Evolutionary conservation across 2,329 filamentous ascomycete species (phyloP).

Genomic region (Xylariaceae sp.): DNA sequence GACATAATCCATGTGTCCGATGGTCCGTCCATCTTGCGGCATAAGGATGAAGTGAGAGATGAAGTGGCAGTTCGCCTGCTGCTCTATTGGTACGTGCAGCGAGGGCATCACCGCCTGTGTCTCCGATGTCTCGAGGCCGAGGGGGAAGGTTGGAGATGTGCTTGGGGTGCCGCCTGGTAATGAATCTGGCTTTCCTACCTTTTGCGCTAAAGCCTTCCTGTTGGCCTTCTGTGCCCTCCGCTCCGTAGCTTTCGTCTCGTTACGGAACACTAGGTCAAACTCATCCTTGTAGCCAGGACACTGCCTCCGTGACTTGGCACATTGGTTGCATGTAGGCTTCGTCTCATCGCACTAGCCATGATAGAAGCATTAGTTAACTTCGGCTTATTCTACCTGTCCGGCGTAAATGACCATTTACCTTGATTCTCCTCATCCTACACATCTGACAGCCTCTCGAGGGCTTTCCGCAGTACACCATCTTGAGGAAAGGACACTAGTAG

Average conservation of each 20-base stretch:
- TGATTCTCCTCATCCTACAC: slow-evolving; percentile 75
- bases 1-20: slow-evolving; percentile 65
- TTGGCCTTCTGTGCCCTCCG: slow-evolving; percentile 63
- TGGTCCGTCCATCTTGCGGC: slow-evolving; percentile 54
- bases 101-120: slow-evolving; percentile 41
- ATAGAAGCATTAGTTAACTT: slow-evolving; percentile 28
- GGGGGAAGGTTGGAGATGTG: slow-evolving; percentile 36
- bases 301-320: slow-evolving; percentile 65
- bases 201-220: slow-evolving; percentile 52
- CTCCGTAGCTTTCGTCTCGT: slow-evolving; percentile 73
- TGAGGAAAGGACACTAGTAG: slow-evolving; percentile 24
- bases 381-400: background rate
- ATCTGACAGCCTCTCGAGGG: slow-evolving; percentile 74
- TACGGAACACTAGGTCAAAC: slow-evolving; percentile 74
- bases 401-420: slow-evolving; percentile 56
- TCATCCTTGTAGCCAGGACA: slow-evolving; percentile 74
- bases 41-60: slow-evolving; percentile 65
- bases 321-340: slow-evolving; percentile 70
- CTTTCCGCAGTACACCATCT: slow-evolving; percentile 70
- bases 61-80: slow-evolving; percentile 65
- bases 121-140: slow-evolving; percentile 29
- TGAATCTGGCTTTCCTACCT: slow-evolving; percentile 37
- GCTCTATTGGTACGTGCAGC: slow-evolving; percentile 56
- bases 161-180: slow-evolving; percentile 20
- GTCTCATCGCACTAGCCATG: slow-evolving; percentile 66